Base-by-base conservation (phyloP, 2,329 filamentous ascomycete genomes). In the Colletotrichum horii region DNA sequence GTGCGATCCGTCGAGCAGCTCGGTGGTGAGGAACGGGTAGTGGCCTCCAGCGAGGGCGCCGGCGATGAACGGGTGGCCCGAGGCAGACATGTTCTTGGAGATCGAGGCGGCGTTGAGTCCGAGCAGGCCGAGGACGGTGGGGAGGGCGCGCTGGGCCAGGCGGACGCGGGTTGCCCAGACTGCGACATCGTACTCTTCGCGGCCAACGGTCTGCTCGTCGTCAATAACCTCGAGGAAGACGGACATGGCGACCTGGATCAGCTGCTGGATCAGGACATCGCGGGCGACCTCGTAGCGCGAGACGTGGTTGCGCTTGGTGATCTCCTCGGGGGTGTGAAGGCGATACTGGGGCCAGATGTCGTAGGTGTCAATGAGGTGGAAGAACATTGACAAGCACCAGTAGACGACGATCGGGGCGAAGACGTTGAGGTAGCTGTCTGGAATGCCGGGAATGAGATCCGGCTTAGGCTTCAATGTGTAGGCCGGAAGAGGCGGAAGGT, bases 241-340 rank as follows among this genome's bases (percentile, higher is more conserved):
- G 52, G 94, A 93, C 56, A 95, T 93, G 22, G 90, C 84, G 28
- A 95, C 94, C 87, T 99, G 97, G 65, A 99, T 94, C 76, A 96
- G 84, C 83, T 99, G 97, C 86, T 99, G 96, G 74, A 98, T 83
- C 71, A 98, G 87, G 79, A 98, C 96, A 88, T 98, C 96, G 83
- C 95, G 93, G 77, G 96, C 92, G 5, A 98, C 96, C 81, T 98
- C 94, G 86, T 91, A 95, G 77, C 95, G 92, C 62, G 94, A 91
- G 69, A 95, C 96, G 81, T 95, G 95, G 85, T 98, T 98, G 80
- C 96, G 92, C 84, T 95, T 95, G 43, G 93, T 83, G 77, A 98
- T 94, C 85, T 98, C 96, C 68, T 95, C 96, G 16, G 97, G 97
- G 0, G 97, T 98, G 86, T 99, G 97, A 56, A 99, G 89, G 77